Conservation (phyloP, 2,329 filamentous ascomycete genomes). For the Aspergillus unguis region DNA sequence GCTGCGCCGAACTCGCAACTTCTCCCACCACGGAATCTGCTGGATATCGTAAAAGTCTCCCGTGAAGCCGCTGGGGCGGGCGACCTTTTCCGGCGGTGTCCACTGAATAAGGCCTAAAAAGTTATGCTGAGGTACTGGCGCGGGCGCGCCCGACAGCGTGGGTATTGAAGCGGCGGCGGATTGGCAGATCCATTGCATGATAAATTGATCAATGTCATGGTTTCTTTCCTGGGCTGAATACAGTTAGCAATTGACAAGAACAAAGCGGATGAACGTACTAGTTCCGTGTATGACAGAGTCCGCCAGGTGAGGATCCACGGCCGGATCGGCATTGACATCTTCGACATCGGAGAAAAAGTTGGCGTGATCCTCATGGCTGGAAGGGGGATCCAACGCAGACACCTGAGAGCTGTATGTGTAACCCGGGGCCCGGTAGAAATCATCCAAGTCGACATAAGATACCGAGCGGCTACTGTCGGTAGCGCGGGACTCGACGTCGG, state of each 20-base stretch:
- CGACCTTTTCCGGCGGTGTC: conserved; percentile 31
- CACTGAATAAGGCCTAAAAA: conserved; percentile 35
- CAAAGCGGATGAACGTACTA: conserved; percentile 20
- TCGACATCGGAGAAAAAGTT: conserved; percentile 18
- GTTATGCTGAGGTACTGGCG: conserved; percentile 25
- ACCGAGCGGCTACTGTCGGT: conserved; percentile 1
- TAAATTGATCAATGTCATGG: conserved; percentile 43
- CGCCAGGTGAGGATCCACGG: conserved; percentile 18
- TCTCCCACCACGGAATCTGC: conserved; percentile 41
- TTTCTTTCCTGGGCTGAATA: conserved; percentile 39
- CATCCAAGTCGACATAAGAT: conserved; percentile 29
- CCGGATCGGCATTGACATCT: conserved; percentile 12
- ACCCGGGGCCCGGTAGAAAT: conserved; percentile 27
- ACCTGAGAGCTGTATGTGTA: conserved; percentile 18
- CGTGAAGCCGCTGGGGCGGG: conserved; percentile 28
- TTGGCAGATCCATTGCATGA: conserved; percentile 39
- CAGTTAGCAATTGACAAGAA: conserved; percentile 3
- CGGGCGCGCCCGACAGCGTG: conserved; percentile 18
- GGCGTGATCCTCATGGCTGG: conserved; percentile 18
- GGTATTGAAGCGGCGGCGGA: conserved; percentile 21
- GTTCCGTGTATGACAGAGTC: conserved; percentile 29
- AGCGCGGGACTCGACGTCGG: conserved; percentile 5
- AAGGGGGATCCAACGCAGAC: conserved; percentile 8
- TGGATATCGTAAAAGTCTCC: conserved; percentile 38
- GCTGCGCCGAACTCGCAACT: conserved; percentile 33